A percentile compares a stretch with the other conserved stretches of the same genome.
These are phyloP conservation scores for Elsinoe arachidis DNA, from an alignment of 2,329 filamentous ascomycete genomes.

Conservation along the genomic window DNA sequence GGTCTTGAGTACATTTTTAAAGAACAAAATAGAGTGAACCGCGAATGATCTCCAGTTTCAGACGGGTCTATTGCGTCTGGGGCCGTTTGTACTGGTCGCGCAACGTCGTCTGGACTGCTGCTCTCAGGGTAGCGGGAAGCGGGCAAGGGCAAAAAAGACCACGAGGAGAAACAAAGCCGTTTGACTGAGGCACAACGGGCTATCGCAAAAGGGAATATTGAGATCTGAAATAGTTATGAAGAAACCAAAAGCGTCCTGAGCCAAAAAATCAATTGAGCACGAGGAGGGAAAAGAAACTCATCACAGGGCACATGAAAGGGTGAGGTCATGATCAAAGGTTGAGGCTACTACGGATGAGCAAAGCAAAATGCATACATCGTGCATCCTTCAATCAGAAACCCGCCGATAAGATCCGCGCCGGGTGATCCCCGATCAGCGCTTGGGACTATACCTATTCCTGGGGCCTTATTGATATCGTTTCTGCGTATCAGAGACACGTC, in stretches of 20 bases:
- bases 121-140: background rate
- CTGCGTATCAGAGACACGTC: constrained; percentile 5
- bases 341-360: constrained; percentile 4
- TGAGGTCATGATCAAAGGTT: constrained; percentile 9
- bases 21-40: constrained; percentile 3
- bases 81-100: constrained; percentile 5
- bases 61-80: constrained; percentile 8
- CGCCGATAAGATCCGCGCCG: constrained; percentile 11
- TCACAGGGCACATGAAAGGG: background rate
- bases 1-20: constrained; percentile 4
- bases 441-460: constrained; percentile 8
- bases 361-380: background rate
- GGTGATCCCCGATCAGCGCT: background rate
- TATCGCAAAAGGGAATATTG: constrained; percentile 11
- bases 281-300: background rate
- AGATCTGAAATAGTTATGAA: background rate
- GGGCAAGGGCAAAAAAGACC: constrained; percentile 2
- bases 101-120: constrained; percentile 4
- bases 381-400: background rate
- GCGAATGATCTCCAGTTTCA: background rate
- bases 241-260: background rate
- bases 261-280: constrained; percentile 1
- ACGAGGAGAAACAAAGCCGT: constrained; percentile 14
- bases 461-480: background rate
- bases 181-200: constrained; percentile 1